These are phyloP conservation scores for Rhododendron mucronatum DNA, from an alignment of 148 eudicot genomes.

Conservation along the genomic window DNA sequence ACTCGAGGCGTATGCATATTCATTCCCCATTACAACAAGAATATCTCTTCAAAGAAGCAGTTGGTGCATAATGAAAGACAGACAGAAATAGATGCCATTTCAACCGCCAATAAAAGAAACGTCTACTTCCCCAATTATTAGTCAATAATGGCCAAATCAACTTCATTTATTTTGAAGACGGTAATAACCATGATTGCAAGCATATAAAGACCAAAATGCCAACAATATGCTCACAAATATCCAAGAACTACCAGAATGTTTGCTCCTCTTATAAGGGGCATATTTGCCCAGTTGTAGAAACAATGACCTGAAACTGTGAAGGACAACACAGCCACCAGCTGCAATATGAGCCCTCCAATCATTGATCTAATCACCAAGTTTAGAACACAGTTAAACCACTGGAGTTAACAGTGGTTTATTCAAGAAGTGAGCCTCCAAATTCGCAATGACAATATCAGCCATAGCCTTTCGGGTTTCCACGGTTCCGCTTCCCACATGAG, in stretches of 20 bases:
- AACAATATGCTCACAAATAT: neutral
- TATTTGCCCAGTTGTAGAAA: neutral
- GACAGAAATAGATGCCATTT: neutral
- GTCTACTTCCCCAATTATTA: neutral
- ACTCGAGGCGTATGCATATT: neutral
- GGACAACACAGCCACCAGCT: neutral
- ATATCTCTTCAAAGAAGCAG: neutral
- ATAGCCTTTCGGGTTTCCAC: slow-evolving; percentile 66
- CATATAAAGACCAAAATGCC: neutral
- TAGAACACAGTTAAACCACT: slow-evolving; percentile 44
- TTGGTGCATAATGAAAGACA: neutral
- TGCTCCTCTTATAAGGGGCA: neutral
- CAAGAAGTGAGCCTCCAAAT: slow-evolving; percentile 79
- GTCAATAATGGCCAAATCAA: neutral
- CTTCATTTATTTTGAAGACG: neutral
- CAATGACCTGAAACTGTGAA: neutral
- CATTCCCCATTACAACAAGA: neutral
- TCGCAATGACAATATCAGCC: slow-evolving; percentile 82
- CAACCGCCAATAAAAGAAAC: neutral
- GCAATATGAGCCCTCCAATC: neutral
- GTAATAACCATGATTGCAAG: neutral
- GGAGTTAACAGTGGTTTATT: slow-evolving; percentile 68
- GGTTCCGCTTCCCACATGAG: slow-evolving; percentile 78
- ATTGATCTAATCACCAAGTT: neutral
- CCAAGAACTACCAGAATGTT: neutral